phyloP scores from a whole-genome alignment of 2,329 filamentous ascomycete genomes.

The Calcarisporium arbuscula region DNA sequence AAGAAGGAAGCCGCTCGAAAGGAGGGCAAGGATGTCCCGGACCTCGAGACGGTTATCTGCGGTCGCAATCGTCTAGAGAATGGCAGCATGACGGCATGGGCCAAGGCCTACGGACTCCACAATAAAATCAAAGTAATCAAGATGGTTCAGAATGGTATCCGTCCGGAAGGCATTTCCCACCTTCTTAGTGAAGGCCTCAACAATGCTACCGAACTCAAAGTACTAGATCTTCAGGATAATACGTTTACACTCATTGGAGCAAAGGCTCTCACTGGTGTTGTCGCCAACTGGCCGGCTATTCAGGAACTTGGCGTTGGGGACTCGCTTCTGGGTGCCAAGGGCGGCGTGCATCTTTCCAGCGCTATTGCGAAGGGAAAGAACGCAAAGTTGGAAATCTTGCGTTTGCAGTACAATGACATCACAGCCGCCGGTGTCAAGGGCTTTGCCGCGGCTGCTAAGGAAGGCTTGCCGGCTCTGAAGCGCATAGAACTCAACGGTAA shows the following conservation, averaged over 20 bases:
- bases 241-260: constrained; percentile 84
- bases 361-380: constrained; percentile 73
- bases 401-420: constrained; percentile 93
- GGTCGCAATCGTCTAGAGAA: constrained; percentile 94
- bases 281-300: constrained; percentile 67
- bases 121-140: constrained; percentile 76
- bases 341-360: constrained; percentile 65
- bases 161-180: constrained; percentile 82
- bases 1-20: constrained; percentile 77
- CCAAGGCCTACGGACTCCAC: constrained; percentile 77
- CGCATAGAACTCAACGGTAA: constrained; percentile 95
- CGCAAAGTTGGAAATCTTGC: constrained; percentile 69
- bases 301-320: constrained; percentile 85
- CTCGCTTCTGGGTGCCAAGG: constrained; percentile 74
- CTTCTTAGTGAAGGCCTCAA: constrained; percentile 74
- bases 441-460: constrained; percentile 61
- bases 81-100: constrained; percentile 94
- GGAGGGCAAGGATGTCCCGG: constrained; percentile 63
- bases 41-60: constrained; percentile 94
- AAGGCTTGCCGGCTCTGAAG: constrained; percentile 66
- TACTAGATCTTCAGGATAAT: constrained; percentile 93
- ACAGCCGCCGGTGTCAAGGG: constrained; percentile 66
- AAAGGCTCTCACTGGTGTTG: constrained; percentile 67
- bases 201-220: constrained; percentile 60
- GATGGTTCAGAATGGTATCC: constrained; percentile 98